Evolutionary conservation across 2,329 filamentous ascomycete genomes (phyloP), one percentile per base, ranked within the genome.

Genomic region (Neocucurbitaria cava): DNA sequence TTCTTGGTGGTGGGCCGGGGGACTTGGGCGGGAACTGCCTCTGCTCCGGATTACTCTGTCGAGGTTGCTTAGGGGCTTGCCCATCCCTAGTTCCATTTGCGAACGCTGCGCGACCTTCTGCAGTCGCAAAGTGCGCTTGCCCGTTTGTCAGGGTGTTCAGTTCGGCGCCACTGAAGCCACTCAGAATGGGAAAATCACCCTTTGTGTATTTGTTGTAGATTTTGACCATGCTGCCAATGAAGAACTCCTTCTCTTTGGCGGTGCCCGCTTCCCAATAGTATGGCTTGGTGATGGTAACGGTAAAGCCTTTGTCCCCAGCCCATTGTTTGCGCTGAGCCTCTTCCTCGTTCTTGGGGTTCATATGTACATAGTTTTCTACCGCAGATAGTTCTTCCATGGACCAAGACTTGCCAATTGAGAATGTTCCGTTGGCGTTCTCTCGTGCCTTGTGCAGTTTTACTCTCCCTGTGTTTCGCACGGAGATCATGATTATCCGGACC

Each of bases 371-470:
- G 23, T 92, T 95, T 74, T 96, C 90, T 62, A 99, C 90, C 41
- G 85, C 83, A 4, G 85, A 85, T 44, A 99, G 80, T 72, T 99
- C 95, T 76, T 98, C 94, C 64, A 99, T 85, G 73, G 93, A 90
- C 95, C 95, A 99, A 3, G 95, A 96, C 79, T 99, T 99, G 63
- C 95, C 95, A 64, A 99, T 96, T 18, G 94, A 98, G 76, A 97
- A 99, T 21, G 91, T 87, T 51, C 92, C 92, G 75, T 96, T 97
- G 51, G 85, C 83, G 74, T 99, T 99, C 79, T 99, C 95, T 67
- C 96, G 89, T 53, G 92, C 94, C 78, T 99, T 99, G 82, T 99
- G 95, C 81, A 99, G 87, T 69, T 93, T 90, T 45, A 99, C 94
- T 56, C 92, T 85, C 50, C 94, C 95, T 1, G 94, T 96, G 69